These are phyloP conservation scores for Xylariaceae sp. DNA, from an alignment of 2,329 filamentous ascomycete genomes.

Conservation along the genomic window DNA sequence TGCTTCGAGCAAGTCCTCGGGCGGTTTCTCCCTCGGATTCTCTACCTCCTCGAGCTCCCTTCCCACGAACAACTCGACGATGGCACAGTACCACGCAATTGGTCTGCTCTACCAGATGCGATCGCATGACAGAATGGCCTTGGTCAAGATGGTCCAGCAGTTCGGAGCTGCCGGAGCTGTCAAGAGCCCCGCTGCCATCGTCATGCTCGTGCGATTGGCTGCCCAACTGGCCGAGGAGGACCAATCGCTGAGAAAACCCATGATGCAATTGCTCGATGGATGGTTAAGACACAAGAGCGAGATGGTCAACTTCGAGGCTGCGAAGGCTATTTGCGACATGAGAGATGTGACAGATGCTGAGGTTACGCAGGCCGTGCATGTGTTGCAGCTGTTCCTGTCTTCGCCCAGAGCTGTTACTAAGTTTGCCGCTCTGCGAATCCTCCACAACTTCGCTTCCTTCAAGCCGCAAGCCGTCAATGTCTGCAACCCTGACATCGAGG, in stretches of 20 bases:
- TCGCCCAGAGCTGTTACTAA: constrained; percentile 94
- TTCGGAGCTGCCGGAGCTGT: constrained; percentile 87
- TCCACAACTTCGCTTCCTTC: constrained; percentile 94
- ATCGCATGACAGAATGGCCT: constrained; percentile 91
- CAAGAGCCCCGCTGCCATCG: constrained; percentile 87
- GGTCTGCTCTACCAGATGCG: constrained; percentile 97
- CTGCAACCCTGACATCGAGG: constrained; percentile 96
- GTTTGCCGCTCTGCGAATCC: constrained; percentile 91
- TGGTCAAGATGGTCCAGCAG: constrained; percentile 99
- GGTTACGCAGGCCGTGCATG: constrained; percentile 86
- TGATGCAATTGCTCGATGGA: constrained; percentile 94
- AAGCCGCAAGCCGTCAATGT: constrained; percentile 87
- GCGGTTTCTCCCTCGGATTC: constrained; percentile 88
- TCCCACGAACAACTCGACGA: constrained; percentile 87
- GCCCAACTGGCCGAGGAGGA: constrained; percentile 95
- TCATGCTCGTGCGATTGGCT: constrained; percentile 88
- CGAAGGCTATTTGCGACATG: constrained; percentile 95
- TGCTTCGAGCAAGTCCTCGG: constrained; percentile 78
- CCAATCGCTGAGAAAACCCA: constrained; percentile 78
- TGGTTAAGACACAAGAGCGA: constrained; percentile 98
- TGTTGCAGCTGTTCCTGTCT: constrained; percentile 92
- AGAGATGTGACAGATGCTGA: constrained; percentile 88
- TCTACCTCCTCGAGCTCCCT: constrained; percentile 70
- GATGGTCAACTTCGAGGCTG: constrained; percentile 99
- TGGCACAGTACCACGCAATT: constrained; percentile 98